Conservation (phyloP, 1,284 basidiomycete species). For the Stereum hirsutum region DNA sequence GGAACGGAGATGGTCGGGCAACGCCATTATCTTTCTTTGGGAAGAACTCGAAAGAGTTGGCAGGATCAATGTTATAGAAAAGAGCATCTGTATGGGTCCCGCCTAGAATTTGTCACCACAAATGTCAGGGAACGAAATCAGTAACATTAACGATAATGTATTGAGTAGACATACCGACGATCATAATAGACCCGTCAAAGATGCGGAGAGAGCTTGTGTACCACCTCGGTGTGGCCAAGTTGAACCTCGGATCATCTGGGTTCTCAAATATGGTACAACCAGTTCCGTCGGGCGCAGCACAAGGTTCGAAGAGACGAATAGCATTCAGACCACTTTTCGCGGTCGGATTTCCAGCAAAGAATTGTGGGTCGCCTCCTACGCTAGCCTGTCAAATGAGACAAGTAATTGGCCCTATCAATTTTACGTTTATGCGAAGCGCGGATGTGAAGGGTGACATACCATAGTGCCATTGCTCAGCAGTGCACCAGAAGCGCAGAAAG, state of each 20-base stretch:
- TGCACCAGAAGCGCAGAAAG: constrained; percentile 79
- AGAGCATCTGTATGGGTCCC: no score
- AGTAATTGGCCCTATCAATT: no score
- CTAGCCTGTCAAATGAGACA: no score
- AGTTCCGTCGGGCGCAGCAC: constrained; percentile 36
- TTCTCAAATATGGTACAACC: constrained; percentile 59
- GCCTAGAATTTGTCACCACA: no score
- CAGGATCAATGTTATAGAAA: constrained; percentile 67
- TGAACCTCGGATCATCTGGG: constrained; percentile 46
- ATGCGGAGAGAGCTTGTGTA: constrained; percentile 66
- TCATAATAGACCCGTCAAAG: constrained; percentile 71
- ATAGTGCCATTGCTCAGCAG: constrained; percentile 71
- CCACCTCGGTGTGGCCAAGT: constrained; percentile 70
- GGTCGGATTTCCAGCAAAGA: constrained; percentile 74
- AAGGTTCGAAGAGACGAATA: constrained; percentile 66
- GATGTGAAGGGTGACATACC: no score
- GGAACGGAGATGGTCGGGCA: constrained; percentile 57
- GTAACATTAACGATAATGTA: constrained; percentile 85
- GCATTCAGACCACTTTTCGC: constrained; percentile 64
- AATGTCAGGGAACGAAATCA: no score
- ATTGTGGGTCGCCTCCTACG: no score
- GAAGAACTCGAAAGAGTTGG: constrained; percentile 74
- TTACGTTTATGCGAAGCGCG: no score
- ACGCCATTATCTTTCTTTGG: constrained; percentile 64
- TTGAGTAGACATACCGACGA: constrained; percentile 70